phyloP scores from a whole-genome alignment of 1,284 basidiomycete species.

The Microbotryomycetes sp. region DNA sequence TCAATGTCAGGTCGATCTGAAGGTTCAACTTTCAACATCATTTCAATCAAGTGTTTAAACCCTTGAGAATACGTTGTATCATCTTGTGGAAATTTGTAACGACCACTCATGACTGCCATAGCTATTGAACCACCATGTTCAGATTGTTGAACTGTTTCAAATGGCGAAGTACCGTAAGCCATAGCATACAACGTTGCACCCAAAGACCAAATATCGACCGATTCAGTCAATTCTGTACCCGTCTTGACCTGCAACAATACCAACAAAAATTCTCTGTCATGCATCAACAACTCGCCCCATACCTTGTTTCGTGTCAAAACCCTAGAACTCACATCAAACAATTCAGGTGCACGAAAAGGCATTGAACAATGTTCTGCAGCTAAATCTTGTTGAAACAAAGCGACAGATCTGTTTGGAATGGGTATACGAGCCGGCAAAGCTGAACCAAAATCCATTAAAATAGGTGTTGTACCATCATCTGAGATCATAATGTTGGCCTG shows the following conservation, averaged over 20 bases:
- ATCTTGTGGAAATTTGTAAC: conserved; percentile 69
- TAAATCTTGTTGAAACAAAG: conserved; percentile 82
- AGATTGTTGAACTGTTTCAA: conserved; percentile 77
- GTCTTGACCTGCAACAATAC: conserved; percentile 60
- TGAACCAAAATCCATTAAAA: conserved; percentile 98
- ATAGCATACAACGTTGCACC: conserved; percentile 87
- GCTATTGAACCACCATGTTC: conserved; percentile 86
- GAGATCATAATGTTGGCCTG: conserved; percentile 89
- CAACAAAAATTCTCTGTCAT: not conserved
- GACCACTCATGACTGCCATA: conserved; percentile 86
- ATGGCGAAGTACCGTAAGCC: conserved; percentile 70
- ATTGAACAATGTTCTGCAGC: conserved; percentile 93
- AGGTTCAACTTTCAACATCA: conserved; percentile 73
- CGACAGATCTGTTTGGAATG: conserved; percentile 74
- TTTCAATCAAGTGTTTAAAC: conserved; percentile 70
- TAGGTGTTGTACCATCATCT: conserved; percentile 74
- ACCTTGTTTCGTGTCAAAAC: no score
- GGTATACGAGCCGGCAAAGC: conserved; percentile 69
- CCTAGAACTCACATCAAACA: conserved; percentile 58
- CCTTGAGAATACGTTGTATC: conserved; percentile 64
- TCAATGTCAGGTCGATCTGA: conserved; percentile 74
- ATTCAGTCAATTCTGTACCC: conserved; percentile 75
- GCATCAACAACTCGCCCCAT: not conserved
- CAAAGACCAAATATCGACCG: conserved; percentile 93
- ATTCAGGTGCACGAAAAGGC: conserved; percentile 89